Evolutionary conservation across 768 basidiomycete genomes (phyloP).

Genomic region (Lactarius quietus): DNA sequence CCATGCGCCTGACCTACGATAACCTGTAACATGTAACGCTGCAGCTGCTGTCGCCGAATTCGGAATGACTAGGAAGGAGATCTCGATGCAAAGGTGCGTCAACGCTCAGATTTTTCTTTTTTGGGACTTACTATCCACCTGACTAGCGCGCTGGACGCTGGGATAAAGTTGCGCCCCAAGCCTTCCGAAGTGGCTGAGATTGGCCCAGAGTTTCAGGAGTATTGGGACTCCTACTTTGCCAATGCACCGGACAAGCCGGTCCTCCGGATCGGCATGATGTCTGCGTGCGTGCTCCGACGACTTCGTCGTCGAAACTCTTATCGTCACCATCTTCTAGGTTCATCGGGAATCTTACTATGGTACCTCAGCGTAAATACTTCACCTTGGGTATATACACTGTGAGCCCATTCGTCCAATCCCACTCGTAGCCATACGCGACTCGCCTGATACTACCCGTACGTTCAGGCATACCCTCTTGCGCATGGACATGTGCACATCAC

Average conservation of each 20-base stretch:
- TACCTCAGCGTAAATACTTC: slow-evolving; percentile 28
- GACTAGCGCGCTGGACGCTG: slow-evolving; percentile 28
- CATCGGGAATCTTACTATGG: background rate
- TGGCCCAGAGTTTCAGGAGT: too few relatives aligned
- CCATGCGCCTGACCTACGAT: background rate
- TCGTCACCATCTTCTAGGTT: background rate
- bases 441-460: too few relatives aligned
- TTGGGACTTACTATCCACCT: background rate
- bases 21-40: too few relatives aligned
- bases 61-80: too few relatives aligned
- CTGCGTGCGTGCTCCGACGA: slow-evolving; percentile 20
- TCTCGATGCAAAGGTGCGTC: slow-evolving; percentile 56
- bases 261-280: slow-evolving; percentile 14
- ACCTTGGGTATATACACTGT: slow-evolving; percentile 13
- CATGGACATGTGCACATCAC: slow-evolving; percentile 29
- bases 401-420: background rate
- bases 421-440: too few relatives aligned
- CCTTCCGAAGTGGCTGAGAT: slow-evolving; percentile 26
- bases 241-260: slow-evolving; percentile 29
- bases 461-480: slow-evolving; percentile 25
- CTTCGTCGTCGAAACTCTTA: background rate
- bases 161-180: slow-evolving; percentile 29
- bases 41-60: slow-evolving; percentile 37
- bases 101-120: slow-evolving; percentile 23
- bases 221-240: too few relatives aligned